phyloP scores from a whole-genome alignment of 768 basidiomycete genomes.

The Inosperma sp. region DNA sequence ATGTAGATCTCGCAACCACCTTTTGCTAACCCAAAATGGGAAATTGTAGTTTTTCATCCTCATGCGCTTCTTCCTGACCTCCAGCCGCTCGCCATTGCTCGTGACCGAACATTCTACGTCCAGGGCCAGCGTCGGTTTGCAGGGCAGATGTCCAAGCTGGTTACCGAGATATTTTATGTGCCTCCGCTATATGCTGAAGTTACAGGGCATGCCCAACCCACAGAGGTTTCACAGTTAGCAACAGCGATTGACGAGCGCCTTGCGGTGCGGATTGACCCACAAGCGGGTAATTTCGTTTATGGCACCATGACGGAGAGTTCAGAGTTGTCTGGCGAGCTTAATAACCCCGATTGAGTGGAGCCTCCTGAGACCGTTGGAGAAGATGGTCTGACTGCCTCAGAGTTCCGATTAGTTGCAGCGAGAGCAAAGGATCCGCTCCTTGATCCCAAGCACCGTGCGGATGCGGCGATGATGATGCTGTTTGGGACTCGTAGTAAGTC shows the following conservation, averaged over 20 bases:
- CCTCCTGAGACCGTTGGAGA: neutral
- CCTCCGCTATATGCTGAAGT: conserved; percentile 6
- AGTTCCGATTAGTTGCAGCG: conserved; percentile 4
- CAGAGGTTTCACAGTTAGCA: neutral
- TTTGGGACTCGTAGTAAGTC: neutral
- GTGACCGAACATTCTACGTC: conserved; percentile 2
- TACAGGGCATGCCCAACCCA: too few species aligned
- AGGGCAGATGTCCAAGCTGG: conserved; percentile 10
- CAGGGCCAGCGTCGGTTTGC: conserved; percentile 9
- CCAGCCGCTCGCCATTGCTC: conserved; percentile 10
- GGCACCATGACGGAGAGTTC: neutral
- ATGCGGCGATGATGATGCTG: conserved; percentile 6
- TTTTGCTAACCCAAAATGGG: conserved; percentile 11
- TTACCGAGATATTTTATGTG: conserved; percentile 12
- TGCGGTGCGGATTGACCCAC: too few species aligned
- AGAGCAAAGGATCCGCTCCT: conserved; percentile 5
- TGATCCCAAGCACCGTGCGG: conserved; percentile 6
- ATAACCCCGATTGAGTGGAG: neutral
- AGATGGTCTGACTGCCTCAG: conserved; percentile 4
- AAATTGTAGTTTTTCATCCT: conserved; percentile 11
- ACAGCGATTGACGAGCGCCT: too few species aligned
- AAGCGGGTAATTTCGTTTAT: too few species aligned
- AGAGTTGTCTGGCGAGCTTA: neutral
- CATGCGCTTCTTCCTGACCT: conserved; percentile 10
- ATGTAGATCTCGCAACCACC: conserved; percentile 8